Percentiles rank a stretch among this genome's conserved stretches.
Evolutionary conservation across 1,284 basidiomycete species (phyloP).

Genomic region (Rhodotorula sp.): DNA sequence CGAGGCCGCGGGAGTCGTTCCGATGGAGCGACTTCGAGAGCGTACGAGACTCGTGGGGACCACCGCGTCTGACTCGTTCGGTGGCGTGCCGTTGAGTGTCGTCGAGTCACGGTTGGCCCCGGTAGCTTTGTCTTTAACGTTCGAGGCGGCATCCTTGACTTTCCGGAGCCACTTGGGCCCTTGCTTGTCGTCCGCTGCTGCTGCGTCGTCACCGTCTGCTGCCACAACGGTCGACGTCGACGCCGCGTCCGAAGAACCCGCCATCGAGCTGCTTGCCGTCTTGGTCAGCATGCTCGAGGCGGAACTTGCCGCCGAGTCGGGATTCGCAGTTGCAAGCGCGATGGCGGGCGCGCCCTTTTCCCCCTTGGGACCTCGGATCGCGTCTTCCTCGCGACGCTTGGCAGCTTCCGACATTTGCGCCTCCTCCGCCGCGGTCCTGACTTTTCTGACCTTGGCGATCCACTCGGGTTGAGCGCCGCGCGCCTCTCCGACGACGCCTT

Average conservation of each 20-base stretch:
- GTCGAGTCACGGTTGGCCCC: neutral
- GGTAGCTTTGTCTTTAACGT: slow-evolving; percentile 20
- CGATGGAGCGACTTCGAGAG: slow-evolving; percentile 1
- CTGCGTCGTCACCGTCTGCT: neutral
- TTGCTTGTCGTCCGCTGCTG: slow-evolving; percentile 11
- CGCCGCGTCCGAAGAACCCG: neutral
- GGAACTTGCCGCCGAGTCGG: neutral
- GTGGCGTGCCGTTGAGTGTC: too few species aligned
- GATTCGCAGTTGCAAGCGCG: neutral
- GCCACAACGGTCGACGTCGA: too few species aligned
- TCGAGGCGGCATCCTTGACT: slow-evolving; percentile 13
- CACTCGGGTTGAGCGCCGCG: slow-evolving; percentile 26
- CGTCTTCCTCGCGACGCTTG: neutral
- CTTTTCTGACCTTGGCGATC: slow-evolving; percentile 15
- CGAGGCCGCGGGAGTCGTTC: neutral
- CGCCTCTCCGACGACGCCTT: slow-evolving; percentile 30
- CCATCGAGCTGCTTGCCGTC: neutral
- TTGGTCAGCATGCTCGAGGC: neutral
- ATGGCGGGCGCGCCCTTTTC: neutral
- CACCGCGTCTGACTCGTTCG: too few species aligned
- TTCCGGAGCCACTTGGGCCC: slow-evolving; percentile 13
- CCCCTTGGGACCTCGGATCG: neutral
- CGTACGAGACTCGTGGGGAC: neutral
- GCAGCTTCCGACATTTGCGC: neutral
- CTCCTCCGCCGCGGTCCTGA: neutral